Percentiles rank a stretch among this genome's conserved stretches.
Conservation (phyloP, 140 eudicot genomes). For the Cichorium intybus region DNA sequence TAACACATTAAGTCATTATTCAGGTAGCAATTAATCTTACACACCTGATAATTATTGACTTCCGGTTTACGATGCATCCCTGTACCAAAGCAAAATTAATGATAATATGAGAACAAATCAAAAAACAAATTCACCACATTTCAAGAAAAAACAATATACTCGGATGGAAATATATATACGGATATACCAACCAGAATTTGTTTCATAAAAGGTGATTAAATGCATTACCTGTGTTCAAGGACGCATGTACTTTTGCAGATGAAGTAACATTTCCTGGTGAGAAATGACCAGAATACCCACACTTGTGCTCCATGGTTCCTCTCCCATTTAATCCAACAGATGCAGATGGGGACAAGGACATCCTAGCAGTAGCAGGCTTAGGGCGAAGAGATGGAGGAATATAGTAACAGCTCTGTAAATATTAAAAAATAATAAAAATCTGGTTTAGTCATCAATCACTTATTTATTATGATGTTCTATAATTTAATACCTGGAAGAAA, state of each 20-base stretch:
- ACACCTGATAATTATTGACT: constrained; percentile 24
- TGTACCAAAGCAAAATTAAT: not conserved
- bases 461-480: not conserved
- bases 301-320: constrained; percentile 45
- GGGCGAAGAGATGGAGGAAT: constrained; percentile 63
- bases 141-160: not conserved
- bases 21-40: not conserved
- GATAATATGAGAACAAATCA: not conserved
- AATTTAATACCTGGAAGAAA: constrained; percentile 62
- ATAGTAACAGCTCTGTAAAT: constrained; percentile 46
- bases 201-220: no score
- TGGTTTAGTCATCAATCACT: not conserved
- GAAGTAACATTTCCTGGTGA: constrained; percentile 27
- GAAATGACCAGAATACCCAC: constrained; percentile 37
- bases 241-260: constrained; percentile 32
- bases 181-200: no score
- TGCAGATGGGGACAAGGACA: no score
- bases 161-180: not conserved
- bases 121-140: not conserved
- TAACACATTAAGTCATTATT: no score
- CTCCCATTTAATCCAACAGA: constrained; percentile 46
- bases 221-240: constrained; percentile 36
- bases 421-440: not conserved
- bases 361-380: constrained; percentile 42
- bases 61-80: constrained; percentile 36